Evolutionary conservation across 345 rosid species (phyloP), one percentile per base, ranked within the genome.

Genomic region (Boechera stricta): DNA sequence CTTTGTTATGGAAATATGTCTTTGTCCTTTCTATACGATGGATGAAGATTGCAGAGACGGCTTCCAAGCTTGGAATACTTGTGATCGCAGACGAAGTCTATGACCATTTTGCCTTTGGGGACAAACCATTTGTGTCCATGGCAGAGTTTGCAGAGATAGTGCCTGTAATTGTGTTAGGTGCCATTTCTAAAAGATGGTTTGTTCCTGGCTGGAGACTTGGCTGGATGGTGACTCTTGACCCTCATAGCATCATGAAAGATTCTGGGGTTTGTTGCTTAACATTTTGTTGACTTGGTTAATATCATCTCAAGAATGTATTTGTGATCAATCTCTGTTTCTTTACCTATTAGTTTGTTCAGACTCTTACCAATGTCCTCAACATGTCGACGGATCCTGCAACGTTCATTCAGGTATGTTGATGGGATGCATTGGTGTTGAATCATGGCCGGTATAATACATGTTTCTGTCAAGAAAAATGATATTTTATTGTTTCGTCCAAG

Each of bases 181-280:
- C 88, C 2, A 79, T 91, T 67, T 89, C 93, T 2, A 89, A 91
- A 80, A 84, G 90, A 80, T 91, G 91, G 97, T 70, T 85, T 35
- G 89, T 87, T 78, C 97, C 97, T 53, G 94, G 92, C 9, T 91
- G 97, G 97, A 82, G 92, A 53, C 79, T 89, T 28, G 97, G 97
- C 36, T 89, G 97, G 97, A 76, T 91, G 53, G 94, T 82, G 38
- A 85, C 87, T 33, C 80, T 69, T 75, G 94, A 91, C 77, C 92
- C 91, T 16, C 84, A 77, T 41, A 79, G 82, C 72, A 82, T 84
- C 36, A 79, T 88, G 21, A 69, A 44, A 60, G 65, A 90, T 63
- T 64, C 83, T 2, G 89, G 91, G 85, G 96, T 88, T 67, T 16
- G 85, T 16, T 55, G 1, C 8, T 59, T 28, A 54, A 4, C 72